Evolutionary conservation across 805 yeast species (phyloP), one percentile per base, ranked within the genome.

Genomic region (Wickerhamiella azyma): DNA sequence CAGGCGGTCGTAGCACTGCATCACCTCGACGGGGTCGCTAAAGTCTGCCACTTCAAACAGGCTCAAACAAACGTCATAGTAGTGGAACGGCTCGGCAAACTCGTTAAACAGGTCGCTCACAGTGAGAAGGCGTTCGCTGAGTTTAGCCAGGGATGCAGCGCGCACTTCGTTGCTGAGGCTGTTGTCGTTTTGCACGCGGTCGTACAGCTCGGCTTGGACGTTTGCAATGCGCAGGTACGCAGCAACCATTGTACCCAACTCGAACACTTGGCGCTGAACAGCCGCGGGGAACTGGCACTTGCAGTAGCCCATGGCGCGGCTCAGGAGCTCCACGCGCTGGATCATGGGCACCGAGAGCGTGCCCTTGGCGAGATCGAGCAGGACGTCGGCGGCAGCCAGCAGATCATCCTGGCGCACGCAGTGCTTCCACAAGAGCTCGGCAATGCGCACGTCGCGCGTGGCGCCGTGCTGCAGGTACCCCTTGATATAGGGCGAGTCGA

Each of bases 221-320:
- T 78, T 78, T 2, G 96, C 92, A 30, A 89, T 92, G 38, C 83
- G 92, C 55, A 86, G 75, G 43, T 83, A 73, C 57, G 86, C 94
- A 53, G 77, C 81, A 33, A 88, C 81, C 54, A 73, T 68, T 9
- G 77, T 68, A 1, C 85, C 71, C 48, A 89, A 66, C 55, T 76
- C 77, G 26, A 79, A 75, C 73, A 85, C 79, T 50, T 78, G 77
- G 55, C 83, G 94, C 53, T 89, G 73, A 57, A 79, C 71, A 48
- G 71, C 74, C 26, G 89, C 84, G 21, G 89, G 81, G 51, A 86
- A 77, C 39, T 74, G 77, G 61, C 94, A 81, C 58, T 85, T 84
- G 61, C 94, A 82, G 66, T 85, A 86, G 2, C 95, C 95, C 61
- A 81, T 82, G 1, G 96, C 96, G 53, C 96, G 74, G 1, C 96